A percentile compares a stretch with the other conserved stretches of the same genome.
Evolutionary conservation across 2,329 filamentous ascomycete species (phyloP).

Genomic region (Alternaria triticimaculans): DNA sequence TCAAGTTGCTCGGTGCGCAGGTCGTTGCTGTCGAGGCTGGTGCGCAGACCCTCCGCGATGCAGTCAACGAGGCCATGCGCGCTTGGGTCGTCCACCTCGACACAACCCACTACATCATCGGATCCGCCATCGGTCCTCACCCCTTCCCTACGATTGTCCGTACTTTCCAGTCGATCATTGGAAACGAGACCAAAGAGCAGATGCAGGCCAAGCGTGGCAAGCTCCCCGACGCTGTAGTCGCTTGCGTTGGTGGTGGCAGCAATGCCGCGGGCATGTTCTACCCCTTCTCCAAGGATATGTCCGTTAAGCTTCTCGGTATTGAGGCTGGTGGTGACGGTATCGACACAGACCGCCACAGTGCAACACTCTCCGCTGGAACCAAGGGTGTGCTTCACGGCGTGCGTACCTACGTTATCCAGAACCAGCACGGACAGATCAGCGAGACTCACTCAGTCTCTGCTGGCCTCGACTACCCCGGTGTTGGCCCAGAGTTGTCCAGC

Average conservation of each 20-base stretch:
- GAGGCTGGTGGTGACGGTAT: conserved; percentile 95
- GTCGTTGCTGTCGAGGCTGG: conserved; percentile 94
- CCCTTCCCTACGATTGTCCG: conserved; percentile 97
- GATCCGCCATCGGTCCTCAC: conserved; percentile 95
- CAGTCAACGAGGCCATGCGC: conserved; percentile 94
- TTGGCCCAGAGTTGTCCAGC: conserved; percentile 86
- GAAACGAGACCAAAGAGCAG: conserved; percentile 90
- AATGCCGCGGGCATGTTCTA: conserved; percentile 99
- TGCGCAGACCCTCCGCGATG: conserved; percentile 66
- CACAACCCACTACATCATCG: conserved; percentile 97
- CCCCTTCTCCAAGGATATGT: conserved; percentile 84
- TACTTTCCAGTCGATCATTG: conserved; percentile 97
- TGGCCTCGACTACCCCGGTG: conserved; percentile 95
- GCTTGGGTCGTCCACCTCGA: conserved; percentile 93
- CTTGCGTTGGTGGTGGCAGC: conserved; percentile 93
- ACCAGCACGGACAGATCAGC: conserved; percentile 88
- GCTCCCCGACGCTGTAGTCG: conserved; percentile 93
- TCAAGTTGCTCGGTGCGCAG: conserved; percentile 91
- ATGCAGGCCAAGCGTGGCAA: conserved; percentile 85
- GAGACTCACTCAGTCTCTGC: conserved; percentile 97
- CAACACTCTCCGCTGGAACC: conserved; percentile 82
- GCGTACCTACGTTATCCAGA: conserved; percentile 92
- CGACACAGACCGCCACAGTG: conserved; percentile 83
- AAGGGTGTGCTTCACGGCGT: conserved; percentile 97
- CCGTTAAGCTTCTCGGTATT: conserved; percentile 88